These are phyloP conservation scores for Daldinia vernicosa DNA, from an alignment of 495 filamentous ascomycete genomes.

Conservation along the genomic window DNA sequence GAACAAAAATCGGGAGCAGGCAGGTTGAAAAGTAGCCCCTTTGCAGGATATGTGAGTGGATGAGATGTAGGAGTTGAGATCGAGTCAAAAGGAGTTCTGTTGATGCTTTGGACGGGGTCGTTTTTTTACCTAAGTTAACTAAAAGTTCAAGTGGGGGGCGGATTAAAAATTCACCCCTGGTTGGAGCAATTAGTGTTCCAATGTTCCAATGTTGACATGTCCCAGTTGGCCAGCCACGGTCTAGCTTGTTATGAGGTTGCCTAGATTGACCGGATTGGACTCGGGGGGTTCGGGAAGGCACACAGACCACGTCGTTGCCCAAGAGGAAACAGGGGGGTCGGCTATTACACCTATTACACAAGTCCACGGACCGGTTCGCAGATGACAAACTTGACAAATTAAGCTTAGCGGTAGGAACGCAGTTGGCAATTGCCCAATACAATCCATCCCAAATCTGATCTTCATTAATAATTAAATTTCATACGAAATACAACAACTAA, in stretches of 20 bases:
- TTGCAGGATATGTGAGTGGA: conserved; percentile 14
- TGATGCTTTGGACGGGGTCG: conserved; percentile 45
- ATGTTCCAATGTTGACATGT: conserved; percentile 31
- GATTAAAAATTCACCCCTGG: conserved; percentile 48
- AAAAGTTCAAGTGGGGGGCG: conserved; percentile 45
- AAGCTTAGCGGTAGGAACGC: conserved; percentile 13
- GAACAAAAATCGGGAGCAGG: conserved; percentile 30
- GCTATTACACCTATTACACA: conserved; percentile 5
- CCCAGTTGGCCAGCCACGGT: neutral
- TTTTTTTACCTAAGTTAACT: conserved; percentile 45
- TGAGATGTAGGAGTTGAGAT: conserved; percentile 41
- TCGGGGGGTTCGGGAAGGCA: conserved; percentile 24
- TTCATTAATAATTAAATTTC: conserved; percentile 29
- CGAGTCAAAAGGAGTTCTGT: conserved; percentile 45
- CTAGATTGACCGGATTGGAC: conserved; percentile 25
- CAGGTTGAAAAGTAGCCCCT: conserved; percentile 36
- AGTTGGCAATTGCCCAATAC: conserved; percentile 34
- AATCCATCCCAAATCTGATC: conserved; percentile 6
- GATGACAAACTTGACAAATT: conserved; percentile 10
- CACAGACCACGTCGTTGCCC: conserved; percentile 36
- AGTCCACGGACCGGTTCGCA: neutral
- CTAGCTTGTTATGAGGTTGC: conserved; percentile 18
- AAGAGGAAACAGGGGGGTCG: conserved; percentile 12
- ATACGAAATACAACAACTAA: conserved; percentile 1
- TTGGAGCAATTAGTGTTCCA: conserved; percentile 29